Base-by-base conservation (phyloP, 2,329 filamentous ascomycete species). In the Clonostachys solani region DNA sequence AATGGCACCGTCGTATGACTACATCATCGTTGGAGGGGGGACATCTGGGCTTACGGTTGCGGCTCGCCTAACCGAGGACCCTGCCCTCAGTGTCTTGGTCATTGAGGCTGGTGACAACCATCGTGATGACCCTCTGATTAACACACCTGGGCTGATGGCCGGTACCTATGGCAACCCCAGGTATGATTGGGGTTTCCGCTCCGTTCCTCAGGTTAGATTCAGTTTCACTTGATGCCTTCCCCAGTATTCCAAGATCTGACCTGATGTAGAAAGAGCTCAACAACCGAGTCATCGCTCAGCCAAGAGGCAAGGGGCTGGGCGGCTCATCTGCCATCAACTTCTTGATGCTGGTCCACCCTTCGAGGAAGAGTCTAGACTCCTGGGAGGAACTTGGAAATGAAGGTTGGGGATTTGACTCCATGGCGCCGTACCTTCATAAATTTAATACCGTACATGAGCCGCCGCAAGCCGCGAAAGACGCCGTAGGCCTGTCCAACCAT, bases 1-100 rank as follows among this genome's bases (percentile, higher is more conserved):
- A 29, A 29, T 29, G 23, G 23, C 23, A 29, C 23, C 23, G 2
- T 9, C 23, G 8, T 66, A 60, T 40, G 59, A 61, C 49, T 60
- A 60, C 15, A 38, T 62, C 4, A 50, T 71, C 9, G 56, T 69
- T 18, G 67, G 69, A 33, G 68, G 68, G 33, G 68, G 68, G 16
- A 70, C 62, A 0, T 66, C 64, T 3, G 68, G 68, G 12, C 59
- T 69, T 3, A 58, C 66, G 5, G 47, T 71, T 6, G 68, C 68
- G 15, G 66, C 65, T 52, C 58, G 67, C 4, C 57, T 70, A 6
- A 62, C 63, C 2, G 62, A 64, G 40, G 54, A 70, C 19, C 13
- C 42, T 12, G 2, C n/a, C 33, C 13, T 44, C 18, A 33, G 9
- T 5, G 42, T 44, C 16, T 37, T 48, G 6, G 46, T 48, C 16